Evolutionary conservation across 176 grass and related monocot species (phyloP).

Genomic region (Ensete glaucum): DNA sequence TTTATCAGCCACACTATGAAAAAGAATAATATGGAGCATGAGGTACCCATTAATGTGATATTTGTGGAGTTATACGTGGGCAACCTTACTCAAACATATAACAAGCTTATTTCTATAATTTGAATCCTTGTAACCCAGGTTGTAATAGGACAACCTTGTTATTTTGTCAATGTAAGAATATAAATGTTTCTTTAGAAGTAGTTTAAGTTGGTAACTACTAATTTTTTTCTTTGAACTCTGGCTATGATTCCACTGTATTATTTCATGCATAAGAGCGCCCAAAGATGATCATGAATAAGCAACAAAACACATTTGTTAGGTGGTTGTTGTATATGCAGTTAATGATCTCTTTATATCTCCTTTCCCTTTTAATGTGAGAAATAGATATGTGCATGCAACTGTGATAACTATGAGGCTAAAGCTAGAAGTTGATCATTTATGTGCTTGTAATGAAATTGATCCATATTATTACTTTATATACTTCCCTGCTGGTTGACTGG

Average conservation of each 20-base stretch:
- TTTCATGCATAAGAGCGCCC: neutral
- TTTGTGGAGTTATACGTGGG: neutral
- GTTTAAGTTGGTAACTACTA: neutral
- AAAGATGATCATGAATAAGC: neutral
- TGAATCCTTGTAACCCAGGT: neutral
- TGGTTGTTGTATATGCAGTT: no score
- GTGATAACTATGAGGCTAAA: neutral
- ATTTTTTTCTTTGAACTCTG: neutral
- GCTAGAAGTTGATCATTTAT: neutral
- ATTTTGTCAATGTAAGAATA: no score
- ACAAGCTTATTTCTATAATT: neutral
- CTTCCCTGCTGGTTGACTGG: no score
- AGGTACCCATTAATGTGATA: neutral
- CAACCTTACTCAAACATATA: neutral
- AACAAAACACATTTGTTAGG: neutral
- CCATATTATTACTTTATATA: neutral
- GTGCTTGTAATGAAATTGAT: neutral
- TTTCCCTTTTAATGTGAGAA: no score
- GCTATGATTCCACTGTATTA: neutral
- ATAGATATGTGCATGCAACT: neutral
- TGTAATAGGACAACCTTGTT: neutral
- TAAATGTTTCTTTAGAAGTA: neutral
- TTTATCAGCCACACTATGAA: neutral
- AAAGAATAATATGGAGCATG: neutral
- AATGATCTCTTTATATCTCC: no score